phyloP scores from a whole-genome alignment of 805 yeast species.

The Ogataea neopini region DNA sequence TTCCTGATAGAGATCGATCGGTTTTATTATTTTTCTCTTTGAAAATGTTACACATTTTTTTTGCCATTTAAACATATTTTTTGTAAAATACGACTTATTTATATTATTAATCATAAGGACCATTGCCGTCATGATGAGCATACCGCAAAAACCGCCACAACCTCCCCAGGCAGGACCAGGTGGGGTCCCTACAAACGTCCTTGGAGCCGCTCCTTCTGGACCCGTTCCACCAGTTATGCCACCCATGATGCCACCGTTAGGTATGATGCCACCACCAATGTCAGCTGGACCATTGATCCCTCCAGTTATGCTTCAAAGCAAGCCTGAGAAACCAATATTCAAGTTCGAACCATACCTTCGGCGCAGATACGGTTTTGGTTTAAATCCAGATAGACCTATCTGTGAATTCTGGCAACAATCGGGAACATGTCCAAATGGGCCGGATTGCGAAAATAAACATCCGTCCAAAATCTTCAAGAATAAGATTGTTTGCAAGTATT shows the following conservation, averaged over 20 bases:
- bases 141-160: conserved; percentile 24
- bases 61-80: background rate
- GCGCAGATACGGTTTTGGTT: conserved; percentile 75
- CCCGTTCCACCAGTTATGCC: conserved; percentile 1
- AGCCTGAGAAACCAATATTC: conserved; percentile 26
- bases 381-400: conserved; percentile 87
- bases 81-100: no score
- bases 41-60: background rate
- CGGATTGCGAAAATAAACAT: conserved; percentile 85
- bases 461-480: conserved; percentile 58
- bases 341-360: conserved; percentile 83
- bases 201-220: background rate
- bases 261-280: conserved; percentile 16
- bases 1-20: background rate
- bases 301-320: conserved; percentile 5
- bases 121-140: conserved; percentile 14
- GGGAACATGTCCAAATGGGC: conserved; percentile 73
- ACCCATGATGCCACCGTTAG: conserved; percentile 16
- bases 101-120: no score
- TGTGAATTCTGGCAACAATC: conserved; percentile 73
- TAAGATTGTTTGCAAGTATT: conserved; percentile 94
- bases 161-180: conserved; percentile 5
- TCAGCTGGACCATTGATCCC: conserved; percentile 12
- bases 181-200: background rate
- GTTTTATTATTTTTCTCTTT: no score